Conservation (phyloP, 192 early-diverging fungal genomes). For the Dissophora globulifera region DNA sequence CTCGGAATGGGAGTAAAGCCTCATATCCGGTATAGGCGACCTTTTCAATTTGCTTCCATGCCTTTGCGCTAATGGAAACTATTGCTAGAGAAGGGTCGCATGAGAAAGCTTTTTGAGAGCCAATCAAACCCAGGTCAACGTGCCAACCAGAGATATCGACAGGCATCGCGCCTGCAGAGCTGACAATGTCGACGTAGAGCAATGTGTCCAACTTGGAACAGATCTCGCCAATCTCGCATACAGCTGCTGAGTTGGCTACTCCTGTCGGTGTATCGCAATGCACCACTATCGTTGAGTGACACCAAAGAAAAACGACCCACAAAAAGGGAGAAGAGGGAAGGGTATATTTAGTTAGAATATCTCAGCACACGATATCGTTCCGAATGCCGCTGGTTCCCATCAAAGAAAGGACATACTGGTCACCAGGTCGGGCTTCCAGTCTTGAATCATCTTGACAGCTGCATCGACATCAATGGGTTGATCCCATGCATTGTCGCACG, state of each 20-base stretch:
- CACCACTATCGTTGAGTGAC: slow-evolving; percentile 45
- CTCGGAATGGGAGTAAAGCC: slow-evolving; percentile 35
- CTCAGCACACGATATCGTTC: no score
- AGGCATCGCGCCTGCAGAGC: slow-evolving; percentile 39
- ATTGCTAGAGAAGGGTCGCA: slow-evolving; percentile 38
- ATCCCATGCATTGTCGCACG: slow-evolving; percentile 25
- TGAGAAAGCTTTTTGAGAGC: slow-evolving; percentile 47
- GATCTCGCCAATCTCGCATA: slow-evolving; percentile 17
- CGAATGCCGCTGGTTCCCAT: no score
- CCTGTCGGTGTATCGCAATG: slow-evolving; percentile 53
- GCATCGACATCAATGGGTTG: slow-evolving; percentile 12
- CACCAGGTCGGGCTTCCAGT: slow-evolving; percentile 46
- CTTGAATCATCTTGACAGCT: slow-evolving; percentile 12
- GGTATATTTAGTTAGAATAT: no score
- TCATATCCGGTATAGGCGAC: slow-evolving; percentile 47
- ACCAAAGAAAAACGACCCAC: no score
- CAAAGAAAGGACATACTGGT: slow-evolving; percentile 21
- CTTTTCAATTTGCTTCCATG: slow-evolving; percentile 49
- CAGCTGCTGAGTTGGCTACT: slow-evolving; percentile 37
- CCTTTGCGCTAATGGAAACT: slow-evolving; percentile 36
- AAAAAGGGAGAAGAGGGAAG: no score
- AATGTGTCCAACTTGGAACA: slow-evolving; percentile 31
- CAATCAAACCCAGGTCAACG: slow-evolving; percentile 44
- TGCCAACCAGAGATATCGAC: slow-evolving; percentile 46
- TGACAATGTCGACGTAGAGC: slow-evolving; percentile 46